Evolutionary conservation across 257 asterid genomes (phyloP), one percentile per base, ranked within the genome.

Genomic region (Paulownia fortunei): DNA sequence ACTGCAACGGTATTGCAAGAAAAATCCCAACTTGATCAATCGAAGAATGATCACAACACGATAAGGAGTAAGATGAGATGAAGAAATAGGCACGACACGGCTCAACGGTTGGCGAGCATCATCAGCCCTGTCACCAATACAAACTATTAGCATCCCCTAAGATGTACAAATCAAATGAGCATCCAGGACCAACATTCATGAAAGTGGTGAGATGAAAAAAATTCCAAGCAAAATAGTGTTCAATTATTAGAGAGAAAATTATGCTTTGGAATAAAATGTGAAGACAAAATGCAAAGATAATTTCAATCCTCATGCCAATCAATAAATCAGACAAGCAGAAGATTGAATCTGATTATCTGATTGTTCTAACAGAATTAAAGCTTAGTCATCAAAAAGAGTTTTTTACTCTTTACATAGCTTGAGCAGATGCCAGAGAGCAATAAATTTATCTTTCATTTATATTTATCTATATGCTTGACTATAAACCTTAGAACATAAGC

Each of bases 41-140:
- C 96, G 93, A 69, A 90, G 84, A 79, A 90, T 76, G 84, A 90
- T 88, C 39, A 90, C 82, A 63, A 88, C 85, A 72, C 93, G 96
- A 62, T 90, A 90, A 26, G 96, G 93, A 62, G 93, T 90, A 36
- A 88, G 82, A 54, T 90, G 88, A 74, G 91, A 63, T 54, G 93
- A 88, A 49, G 90, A 47, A 79, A 90, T 79, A 34, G 91, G 91
- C 69, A 81, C 81, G 21, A 89, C 75, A 30, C 92, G 91, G 74
- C 89, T 89, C 90, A 89, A 75, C 68, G 94, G 94, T 82, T 86
- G 94, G 81, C 91, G 89, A 66, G 86, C 87, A 83, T 90, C 96
- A 78, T 85, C 89, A 51, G 81, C 88, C 88, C 92, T 88, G 89
- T 59, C 82, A 82, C 19, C 62, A 69, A 73, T 8, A 58, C 72